Base-by-base conservation (phyloP, 2,329 filamentous ascomycete genomes). In the Phialophora chinensis region DNA sequence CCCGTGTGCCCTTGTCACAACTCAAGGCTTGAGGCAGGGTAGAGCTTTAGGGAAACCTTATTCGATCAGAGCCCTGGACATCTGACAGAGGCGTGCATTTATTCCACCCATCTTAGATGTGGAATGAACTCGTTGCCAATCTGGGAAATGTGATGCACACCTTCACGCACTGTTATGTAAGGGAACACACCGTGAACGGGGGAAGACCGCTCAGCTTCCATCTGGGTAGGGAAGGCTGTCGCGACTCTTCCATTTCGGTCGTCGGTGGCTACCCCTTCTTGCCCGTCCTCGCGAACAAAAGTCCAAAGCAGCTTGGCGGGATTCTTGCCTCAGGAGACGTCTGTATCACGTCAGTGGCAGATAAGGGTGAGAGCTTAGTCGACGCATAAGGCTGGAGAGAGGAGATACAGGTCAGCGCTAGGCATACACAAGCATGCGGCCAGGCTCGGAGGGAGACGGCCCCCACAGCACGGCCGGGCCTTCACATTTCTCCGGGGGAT, bases 341-440 rank as follows among this genome's bases (percentile, higher is more conserved):
- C 49, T 50, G 25, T 52, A 27, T 52, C 49, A 27, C 49, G 49
- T 52, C 49, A 52, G 49, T 52, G 49, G 14, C 49, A 27, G 49
- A 52, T 25, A 29, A 52, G 20, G 25, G 25, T 25, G 49, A 52
- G 49, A 52, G 20, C 49, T 23, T 27, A 52, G 5, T 23, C 4
- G 44, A 52, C 6, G 20, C 49, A 20, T 27, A 25, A 23, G 49
- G 49, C 49, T 29, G 20, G 20, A 25, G 12, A 8, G 23, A 25
- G 11, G 23, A 25, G 14, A 27, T 25, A 29, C 20, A 25, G 49
- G 49, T 52, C 49, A 52, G 49, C 49, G 25, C 20, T 52, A 52
- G 12, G 5, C 4, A 49, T 2, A 35, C 14, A 52, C 49, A 52
- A 52, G 23, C 23, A 52, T 52, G 12, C 25, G 20, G 49, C 49